These are phyloP conservation scores for Tilletia walkeri DNA, from an alignment of 1,284 basidiomycete species.

Conservation along the genomic window DNA sequence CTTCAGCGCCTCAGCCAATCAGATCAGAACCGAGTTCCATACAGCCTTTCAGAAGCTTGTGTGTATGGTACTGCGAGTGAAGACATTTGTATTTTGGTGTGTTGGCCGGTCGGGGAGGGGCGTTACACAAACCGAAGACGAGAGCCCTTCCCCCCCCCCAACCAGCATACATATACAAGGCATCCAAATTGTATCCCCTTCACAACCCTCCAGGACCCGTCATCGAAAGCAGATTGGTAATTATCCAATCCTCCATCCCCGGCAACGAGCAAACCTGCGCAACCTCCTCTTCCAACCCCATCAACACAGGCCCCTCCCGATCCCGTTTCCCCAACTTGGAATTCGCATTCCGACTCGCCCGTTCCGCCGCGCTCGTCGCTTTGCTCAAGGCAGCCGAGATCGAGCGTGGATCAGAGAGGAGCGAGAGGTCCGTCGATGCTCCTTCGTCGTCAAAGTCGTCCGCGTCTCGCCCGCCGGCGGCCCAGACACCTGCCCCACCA, in stretches of 20 bases:
- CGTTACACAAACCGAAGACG: too few species aligned
- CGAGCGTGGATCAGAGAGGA: not conserved
- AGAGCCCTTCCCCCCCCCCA: too few species aligned
- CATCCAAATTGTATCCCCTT: too few species aligned
- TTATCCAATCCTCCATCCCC: conserved; percentile 15
- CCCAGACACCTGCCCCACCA: conserved; percentile 59
- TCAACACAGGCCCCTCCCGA: not conserved
- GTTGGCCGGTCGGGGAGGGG: too few species aligned
- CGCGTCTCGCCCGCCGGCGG: conserved; percentile 59
- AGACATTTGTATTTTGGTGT: too few species aligned
- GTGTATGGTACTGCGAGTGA: too few species aligned
- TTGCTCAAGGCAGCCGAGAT: not conserved
- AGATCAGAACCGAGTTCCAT: too few species aligned
- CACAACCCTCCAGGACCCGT: not conserved
- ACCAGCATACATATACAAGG: too few species aligned
- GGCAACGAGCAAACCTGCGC: not conserved
- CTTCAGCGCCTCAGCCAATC: too few species aligned
- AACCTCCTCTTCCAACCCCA: conserved; percentile 6
- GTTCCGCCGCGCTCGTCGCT: not conserved
- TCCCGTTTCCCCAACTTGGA: not conserved
- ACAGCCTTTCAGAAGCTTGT: too few species aligned
- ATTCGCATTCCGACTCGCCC: not conserved
- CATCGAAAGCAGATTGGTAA: conserved; percentile 10
- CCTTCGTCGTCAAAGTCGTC: not conserved
- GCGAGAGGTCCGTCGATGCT: not conserved